Conservation (phyloP, 768 basidiomycete genomes). For the Lactarius deliciosus region DNA sequence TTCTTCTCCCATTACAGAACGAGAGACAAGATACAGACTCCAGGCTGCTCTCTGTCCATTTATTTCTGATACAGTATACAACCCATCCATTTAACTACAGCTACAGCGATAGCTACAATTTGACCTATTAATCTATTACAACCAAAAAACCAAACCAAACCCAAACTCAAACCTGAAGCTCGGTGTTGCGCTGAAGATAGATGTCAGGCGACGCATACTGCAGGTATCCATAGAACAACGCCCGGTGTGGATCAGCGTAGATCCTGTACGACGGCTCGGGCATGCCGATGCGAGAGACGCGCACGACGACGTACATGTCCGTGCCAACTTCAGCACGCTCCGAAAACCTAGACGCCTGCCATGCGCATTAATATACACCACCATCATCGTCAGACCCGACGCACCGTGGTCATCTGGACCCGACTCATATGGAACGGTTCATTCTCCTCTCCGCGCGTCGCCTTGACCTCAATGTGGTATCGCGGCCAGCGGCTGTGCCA, state of each 20-base stretch:
- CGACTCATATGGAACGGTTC: conserved; percentile 34
- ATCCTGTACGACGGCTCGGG: background rate
- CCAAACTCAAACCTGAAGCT: background rate
- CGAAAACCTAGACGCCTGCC: conserved; percentile 19
- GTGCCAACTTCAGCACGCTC: background rate
- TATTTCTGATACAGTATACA: background rate
- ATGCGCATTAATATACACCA: background rate
- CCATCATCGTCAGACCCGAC: background rate
- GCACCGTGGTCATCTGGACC: conserved; percentile 31
- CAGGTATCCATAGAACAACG: conserved; percentile 11
- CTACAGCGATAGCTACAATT: background rate
- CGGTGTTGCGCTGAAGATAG: conserved; percentile 8
- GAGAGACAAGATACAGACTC: background rate
- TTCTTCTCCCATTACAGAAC: background rate
- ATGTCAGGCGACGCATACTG: conserved; percentile 1
- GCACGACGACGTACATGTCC: conserved; percentile 21
- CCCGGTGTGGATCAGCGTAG: conserved; percentile 21
- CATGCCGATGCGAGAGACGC: conserved; percentile 14
- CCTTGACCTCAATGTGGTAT: conserved; percentile 36
- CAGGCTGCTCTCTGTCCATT: background rate
- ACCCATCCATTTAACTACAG: background rate
- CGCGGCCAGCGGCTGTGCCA: conserved; percentile 32
- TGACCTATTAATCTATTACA: background rate
- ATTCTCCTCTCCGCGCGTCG: conserved; percentile 26
- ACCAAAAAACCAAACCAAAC: background rate